Percentiles rank a stretch among this genome's conserved stretches.
Conservation (phyloP, 805 yeast species). For the Lipomyces spencermartinsiae region DNA sequence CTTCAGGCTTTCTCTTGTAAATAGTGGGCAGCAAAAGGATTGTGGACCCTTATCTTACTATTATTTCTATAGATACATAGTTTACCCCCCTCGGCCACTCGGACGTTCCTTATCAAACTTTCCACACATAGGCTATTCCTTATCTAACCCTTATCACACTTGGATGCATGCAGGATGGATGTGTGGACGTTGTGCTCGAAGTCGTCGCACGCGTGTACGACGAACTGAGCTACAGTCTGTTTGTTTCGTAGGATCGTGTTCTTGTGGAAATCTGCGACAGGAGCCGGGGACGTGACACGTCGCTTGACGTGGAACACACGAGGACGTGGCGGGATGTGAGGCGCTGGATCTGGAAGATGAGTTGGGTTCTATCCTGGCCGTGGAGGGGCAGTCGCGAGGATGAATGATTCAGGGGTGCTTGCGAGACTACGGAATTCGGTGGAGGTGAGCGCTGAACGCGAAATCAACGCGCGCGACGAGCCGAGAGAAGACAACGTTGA, state of each 20-base stretch:
- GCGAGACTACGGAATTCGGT: not conserved
- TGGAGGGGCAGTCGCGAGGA: conserved; percentile 30
- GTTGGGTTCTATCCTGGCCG: conserved; percentile 16
- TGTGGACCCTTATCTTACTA: too few relatives aligned
- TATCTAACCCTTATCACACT: too few relatives aligned
- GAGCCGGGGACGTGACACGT: not conserved
- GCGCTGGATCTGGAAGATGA: conserved; percentile 26
- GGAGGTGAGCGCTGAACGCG: conserved; percentile 8
- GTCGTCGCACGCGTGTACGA: conserved; percentile 38
- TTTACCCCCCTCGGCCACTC: too few relatives aligned
- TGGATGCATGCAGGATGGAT: not conserved
- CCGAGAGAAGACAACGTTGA: conserved; percentile 7
- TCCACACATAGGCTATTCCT: too few relatives aligned
- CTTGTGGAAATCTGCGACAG: conserved; percentile 4
- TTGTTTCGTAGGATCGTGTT: conserved; percentile 62
- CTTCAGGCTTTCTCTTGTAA: too few relatives aligned
- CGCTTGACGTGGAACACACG: conserved; percentile 19
- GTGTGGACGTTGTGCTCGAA: conserved; percentile 2
- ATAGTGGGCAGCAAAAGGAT: too few relatives aligned
- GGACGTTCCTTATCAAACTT: too few relatives aligned
- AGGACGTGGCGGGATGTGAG: conserved; percentile 13
- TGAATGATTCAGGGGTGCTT: conserved; percentile 7
- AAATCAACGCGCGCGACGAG: not conserved
- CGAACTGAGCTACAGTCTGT: conserved; percentile 68
- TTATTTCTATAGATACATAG: too few relatives aligned